A percentile compares a stretch with the other conserved stretches of the same genome.
phyloP scores from a whole-genome alignment of 2,329 filamentous ascomycete species.

The Sporothrix pseudoabietina region DNA sequence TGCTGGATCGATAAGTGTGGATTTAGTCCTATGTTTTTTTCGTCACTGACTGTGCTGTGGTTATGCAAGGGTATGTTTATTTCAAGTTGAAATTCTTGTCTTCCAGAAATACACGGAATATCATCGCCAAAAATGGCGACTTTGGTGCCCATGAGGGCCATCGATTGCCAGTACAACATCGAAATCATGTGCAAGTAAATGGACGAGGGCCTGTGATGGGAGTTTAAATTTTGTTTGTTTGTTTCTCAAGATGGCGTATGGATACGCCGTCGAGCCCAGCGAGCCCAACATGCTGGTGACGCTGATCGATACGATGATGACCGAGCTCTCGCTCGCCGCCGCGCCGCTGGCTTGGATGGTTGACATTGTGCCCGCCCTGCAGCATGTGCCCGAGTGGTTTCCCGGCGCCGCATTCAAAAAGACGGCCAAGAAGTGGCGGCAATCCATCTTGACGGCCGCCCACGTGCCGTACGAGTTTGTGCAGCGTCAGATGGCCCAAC shows the following conservation, averaged over 20 bases:
- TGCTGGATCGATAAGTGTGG: not conserved
- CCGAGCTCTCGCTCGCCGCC: conserved; percentile 5
- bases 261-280: not conserved
- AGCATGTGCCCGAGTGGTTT: not conserved
- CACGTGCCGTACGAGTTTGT: conserved; percentile 3
- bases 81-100: not conserved
- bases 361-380: conserved; percentile 5
- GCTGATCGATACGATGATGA: conserved; percentile 14
- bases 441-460: not conserved
- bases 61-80: not conserved
- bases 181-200: conserved; percentile 5
- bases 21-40: too few species aligned
- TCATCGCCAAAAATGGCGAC: not conserved
- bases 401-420: not conserved
- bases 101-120: not conserved
- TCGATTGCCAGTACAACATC: too few species aligned
- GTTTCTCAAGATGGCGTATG: not conserved
- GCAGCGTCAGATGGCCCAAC: not conserved
- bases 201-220: conserved; percentile 22
- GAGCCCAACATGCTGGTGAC: not conserved
- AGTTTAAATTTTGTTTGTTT: too few species aligned
- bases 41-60: too few species aligned
- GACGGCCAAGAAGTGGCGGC: not conserved
- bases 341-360: conserved; percentile 10
- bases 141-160: not conserved